Evolutionary conservation across 495 filamentous ascomycete species (phyloP), one percentile per base, ranked within the genome.

Genomic region (Aspergillus funiculosus): DNA sequence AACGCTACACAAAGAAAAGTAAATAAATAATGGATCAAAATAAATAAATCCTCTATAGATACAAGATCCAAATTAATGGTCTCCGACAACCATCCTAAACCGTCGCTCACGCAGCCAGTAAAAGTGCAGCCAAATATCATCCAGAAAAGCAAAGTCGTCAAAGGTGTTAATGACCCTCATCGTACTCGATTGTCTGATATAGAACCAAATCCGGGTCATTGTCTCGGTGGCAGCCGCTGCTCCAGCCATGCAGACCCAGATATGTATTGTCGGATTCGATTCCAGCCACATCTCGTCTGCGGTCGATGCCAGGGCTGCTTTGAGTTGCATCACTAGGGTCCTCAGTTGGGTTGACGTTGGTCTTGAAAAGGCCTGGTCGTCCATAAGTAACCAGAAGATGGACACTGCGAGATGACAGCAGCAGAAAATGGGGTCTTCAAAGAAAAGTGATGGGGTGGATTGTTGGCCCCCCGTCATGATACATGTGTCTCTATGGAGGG

Each of bases 101-200:
- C 37, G 37, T n/a, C 20, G 20, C 4, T 8, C 13, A 4, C 37
- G 7, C 4, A 39, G 21, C 37, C 37, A 39, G 20, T 22, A 6
- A 14, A 39, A 21, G 36, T 39, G 36, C 10, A 46, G 26, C 21
- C 18, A 36, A n/a, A 45, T 24, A 21, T 29, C 26, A 17, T 22
- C 35, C 21, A 45, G 25, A 28, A 46, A 54, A 29, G 28, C 43
- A 5, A 20, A 43, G 46, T 52, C 56, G 22, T 52, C 49, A n/a
- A 45, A 52, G 52, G 50, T 56, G 42, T 45, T 36, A 43, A 36
- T 10, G 6, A 20, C 4, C 20, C 17, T 15, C 20, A 13, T n/a
- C 10, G 37, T 25, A n/a, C 14, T 15, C 5, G 37, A 19, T 9
- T 22, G 18, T 26, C 20, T 6, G 37, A 39, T 7, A 26, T 39